Evolutionary conservation across 2,329 filamentous ascomycete genomes (phyloP).

Genomic region (Dactylella cylindrospora): DNA sequence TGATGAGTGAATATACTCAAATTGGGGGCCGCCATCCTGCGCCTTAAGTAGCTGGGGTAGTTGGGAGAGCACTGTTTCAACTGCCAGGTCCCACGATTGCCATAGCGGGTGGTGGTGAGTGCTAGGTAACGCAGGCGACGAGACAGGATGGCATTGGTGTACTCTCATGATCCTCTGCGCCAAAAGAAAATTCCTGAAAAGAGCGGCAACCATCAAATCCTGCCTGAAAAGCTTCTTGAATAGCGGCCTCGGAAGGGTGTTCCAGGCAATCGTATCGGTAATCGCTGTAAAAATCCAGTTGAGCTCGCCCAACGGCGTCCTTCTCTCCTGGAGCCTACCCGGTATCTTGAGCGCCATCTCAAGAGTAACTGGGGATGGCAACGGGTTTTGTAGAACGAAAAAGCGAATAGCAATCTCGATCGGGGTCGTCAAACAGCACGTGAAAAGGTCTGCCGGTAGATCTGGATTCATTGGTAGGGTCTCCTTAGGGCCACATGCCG

Average conservation of each 20-base stretch:
- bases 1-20: slow-evolving; percentile 89
- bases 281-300: slow-evolving; percentile 99
- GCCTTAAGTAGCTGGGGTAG: slow-evolving; percentile 77
- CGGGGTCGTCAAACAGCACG: slow-evolving; percentile 90
- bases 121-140: slow-evolving; percentile 85
- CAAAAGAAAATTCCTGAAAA: slow-evolving; percentile 94
- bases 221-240: slow-evolving; percentile 98
- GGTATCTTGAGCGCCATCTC: slow-evolving; percentile 87
- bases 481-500: slow-evolving; percentile 85
- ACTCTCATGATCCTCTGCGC: slow-evolving; percentile 94
- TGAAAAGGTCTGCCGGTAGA: slow-evolving; percentile 91
- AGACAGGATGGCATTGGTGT: slow-evolving; percentile 93
- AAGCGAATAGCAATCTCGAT: slow-evolving; percentile 97
- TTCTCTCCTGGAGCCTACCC: slow-evolving; percentile 84
- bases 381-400: slow-evolving; percentile 89
- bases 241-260: slow-evolving; percentile 80
- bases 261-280: slow-evolving; percentile 98
- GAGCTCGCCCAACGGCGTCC: slow-evolving; percentile 90
- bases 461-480: slow-evolving; percentile 92
- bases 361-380: slow-evolving; percentile 67
- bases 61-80: slow-evolving; percentile 91
- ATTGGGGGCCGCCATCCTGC: slow-evolving; percentile 72
- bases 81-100: slow-evolving; percentile 96
- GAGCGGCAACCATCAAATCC: slow-evolving; percentile 96
- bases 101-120: slow-evolving; percentile 93